A percentile compares a stretch with the other conserved stretches of the same genome.
These are phyloP conservation scores for Creolimax fragrantissima DNA, from an alignment of 78 protist species.

Conservation along the genomic window DNA sequence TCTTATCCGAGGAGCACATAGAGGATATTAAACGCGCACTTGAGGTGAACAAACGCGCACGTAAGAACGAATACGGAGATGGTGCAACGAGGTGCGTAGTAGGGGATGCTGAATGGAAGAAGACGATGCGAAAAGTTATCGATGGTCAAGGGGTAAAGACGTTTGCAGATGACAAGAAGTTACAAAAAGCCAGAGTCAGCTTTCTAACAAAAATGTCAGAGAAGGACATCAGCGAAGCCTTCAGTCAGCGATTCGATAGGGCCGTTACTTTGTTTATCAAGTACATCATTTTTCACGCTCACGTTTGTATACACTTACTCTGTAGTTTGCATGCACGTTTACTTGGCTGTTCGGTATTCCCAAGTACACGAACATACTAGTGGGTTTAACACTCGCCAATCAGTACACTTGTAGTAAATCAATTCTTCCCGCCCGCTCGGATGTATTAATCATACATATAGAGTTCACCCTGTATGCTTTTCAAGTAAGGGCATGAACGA, in stretches of 20 bases:
- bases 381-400: too few species aligned
- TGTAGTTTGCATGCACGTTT: too few species aligned
- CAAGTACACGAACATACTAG: too few species aligned
- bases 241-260: not conserved
- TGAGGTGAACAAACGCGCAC: not conserved
- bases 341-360: too few species aligned
- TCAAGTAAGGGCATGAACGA: too few species aligned
- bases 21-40: not conserved
- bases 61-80: not conserved
- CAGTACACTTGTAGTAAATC: too few species aligned
- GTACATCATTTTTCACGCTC: too few species aligned
- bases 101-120: not conserved
- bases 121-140: not conserved
- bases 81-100: not conserved
- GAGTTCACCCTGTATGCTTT: too few species aligned
- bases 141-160: not conserved
- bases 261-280: not conserved
- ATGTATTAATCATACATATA: too few species aligned
- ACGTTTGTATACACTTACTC: too few species aligned
- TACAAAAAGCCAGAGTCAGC: not conserved
- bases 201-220: not conserved
- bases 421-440: too few species aligned
- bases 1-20: not conserved
- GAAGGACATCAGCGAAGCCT: not conserved
- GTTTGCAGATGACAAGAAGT: not conserved